phyloP scores from a whole-genome alignment of 345 rosid genomes.

The Moricandia moricandioides region DNA sequence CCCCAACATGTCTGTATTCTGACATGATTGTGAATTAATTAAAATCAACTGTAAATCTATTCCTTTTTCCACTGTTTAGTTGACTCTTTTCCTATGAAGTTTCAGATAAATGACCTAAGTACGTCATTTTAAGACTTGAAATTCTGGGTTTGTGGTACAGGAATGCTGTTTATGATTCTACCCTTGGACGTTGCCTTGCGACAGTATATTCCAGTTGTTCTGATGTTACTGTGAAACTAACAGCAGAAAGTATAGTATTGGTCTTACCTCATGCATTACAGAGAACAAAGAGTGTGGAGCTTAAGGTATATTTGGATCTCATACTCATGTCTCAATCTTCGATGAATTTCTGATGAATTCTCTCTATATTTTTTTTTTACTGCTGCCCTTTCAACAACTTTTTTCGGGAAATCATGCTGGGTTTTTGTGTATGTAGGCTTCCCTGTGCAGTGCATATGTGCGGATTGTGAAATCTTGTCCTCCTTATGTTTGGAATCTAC shows the following conservation, averaged over 20 bases:
- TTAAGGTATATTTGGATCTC: slow-evolving; percentile 55
- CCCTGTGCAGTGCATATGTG: slow-evolving; percentile 66
- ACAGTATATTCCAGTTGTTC: slow-evolving; percentile 61
- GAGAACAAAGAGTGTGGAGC: slow-evolving; percentile 82
- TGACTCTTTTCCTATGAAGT: slow-evolving; percentile 2
- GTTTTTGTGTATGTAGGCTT: slow-evolving; percentile 50
- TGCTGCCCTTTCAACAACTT: slow-evolving; percentile 3
- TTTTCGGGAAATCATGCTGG: slow-evolving; percentile 6
- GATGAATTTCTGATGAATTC: slow-evolving; percentile 10
- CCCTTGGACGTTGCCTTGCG: slow-evolving; percentile 73
- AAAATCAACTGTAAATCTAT: background rate
- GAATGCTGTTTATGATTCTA: slow-evolving; percentile 59
- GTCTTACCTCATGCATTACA: slow-evolving; percentile 53
- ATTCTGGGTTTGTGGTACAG: background rate
- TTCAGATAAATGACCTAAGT: slow-evolving; percentile 9
- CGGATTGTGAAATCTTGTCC: slow-evolving; percentile 77
- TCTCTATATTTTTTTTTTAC: background rate
- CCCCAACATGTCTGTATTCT: slow-evolving; percentile 10
- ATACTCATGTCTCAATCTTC: slow-evolving; percentile 22
- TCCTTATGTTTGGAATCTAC: slow-evolving; percentile 77
- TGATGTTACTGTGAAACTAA: slow-evolving; percentile 63
- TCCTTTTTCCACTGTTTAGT: background rate
- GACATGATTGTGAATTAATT: slow-evolving; percentile 7
- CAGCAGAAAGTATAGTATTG: slow-evolving; percentile 66
- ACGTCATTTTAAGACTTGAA: slow-evolving; percentile 20